Conservation (phyloP, 2,329 filamentous ascomycete genomes). For the Ilyonectria sp. region DNA sequence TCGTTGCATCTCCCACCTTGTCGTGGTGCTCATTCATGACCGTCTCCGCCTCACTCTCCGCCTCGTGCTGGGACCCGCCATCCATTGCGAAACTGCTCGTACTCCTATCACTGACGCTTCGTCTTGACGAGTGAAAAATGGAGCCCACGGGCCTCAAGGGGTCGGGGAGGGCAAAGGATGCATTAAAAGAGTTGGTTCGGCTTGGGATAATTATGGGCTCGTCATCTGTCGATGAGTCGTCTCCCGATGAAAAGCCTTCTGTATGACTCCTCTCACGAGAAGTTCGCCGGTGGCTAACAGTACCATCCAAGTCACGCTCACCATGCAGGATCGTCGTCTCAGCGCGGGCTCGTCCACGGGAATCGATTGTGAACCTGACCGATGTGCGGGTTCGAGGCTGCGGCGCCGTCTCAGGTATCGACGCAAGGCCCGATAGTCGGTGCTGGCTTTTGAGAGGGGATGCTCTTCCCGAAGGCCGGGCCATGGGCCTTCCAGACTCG, state of each 20-base stretch:
- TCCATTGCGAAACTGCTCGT: slow-evolving; percentile 58
- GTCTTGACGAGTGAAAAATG: slow-evolving; percentile 63
- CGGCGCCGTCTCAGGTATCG: slow-evolving; percentile 69
- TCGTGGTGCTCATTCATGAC: slow-evolving; percentile 63
- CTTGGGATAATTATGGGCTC: slow-evolving; percentile 77
- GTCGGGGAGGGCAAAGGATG: slow-evolving; percentile 71
- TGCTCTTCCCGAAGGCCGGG: slow-evolving; percentile 62
- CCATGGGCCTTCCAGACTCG: slow-evolving; percentile 53
- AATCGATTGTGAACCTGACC: slow-evolving; percentile 75
- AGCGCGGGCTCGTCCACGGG: slow-evolving; percentile 71
- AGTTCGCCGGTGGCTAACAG: slow-evolving; percentile 48
- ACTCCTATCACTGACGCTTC: slow-evolving; percentile 66
- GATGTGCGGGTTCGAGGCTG: slow-evolving; percentile 65
- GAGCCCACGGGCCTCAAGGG: slow-evolving; percentile 65
- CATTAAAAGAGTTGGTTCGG: slow-evolving; percentile 66
- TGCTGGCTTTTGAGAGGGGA: slow-evolving; percentile 69
- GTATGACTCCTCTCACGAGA: slow-evolving; percentile 49
- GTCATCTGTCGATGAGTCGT: slow-evolving; percentile 73
- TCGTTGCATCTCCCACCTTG: slow-evolving; percentile 70
- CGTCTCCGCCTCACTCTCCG: slow-evolving; percentile 73
- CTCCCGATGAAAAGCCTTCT: slow-evolving; percentile 63
- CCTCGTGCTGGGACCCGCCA: slow-evolving; percentile 56
- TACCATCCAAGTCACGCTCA: slow-evolving; percentile 46
- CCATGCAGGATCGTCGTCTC: slow-evolving; percentile 64
- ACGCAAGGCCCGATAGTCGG: slow-evolving; percentile 66